Base-by-base conservation (phyloP, 1,284 basidiomycete species). In the Sporisorium scitamineum region DNA sequence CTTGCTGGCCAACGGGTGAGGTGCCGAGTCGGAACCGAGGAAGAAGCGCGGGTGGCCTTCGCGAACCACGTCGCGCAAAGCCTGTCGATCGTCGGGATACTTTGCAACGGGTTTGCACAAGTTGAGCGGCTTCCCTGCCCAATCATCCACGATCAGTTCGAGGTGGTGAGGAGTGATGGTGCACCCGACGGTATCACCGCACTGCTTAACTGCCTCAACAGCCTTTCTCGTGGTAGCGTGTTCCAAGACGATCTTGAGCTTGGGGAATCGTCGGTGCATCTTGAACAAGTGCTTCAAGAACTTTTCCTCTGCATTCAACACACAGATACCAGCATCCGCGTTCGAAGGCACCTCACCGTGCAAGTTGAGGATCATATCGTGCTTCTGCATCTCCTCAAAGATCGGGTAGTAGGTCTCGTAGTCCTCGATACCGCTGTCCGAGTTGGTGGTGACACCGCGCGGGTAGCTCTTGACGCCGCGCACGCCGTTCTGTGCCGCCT, bases 31-130 rank as follows among this genome's bases (percentile, higher is more conserved):
- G 20, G 94, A 97, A 18, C 97, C 97, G 51, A 99, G 89, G 90
- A 99, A 99, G 88, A 99, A 99, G 64, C 94, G 92, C 2, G 94
- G 92, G 86, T 97, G 94, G 2, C 96, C 82, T 65, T 78, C 60
- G 70, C 87, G 88, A 60, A 99, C 90, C 41, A 95, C 91, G 24
- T 93, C 90, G 61, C 91, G 90, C 60, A 99, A 87, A 11, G 97
- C 95, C 78, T 90, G 87, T 29, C 96, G 89, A 86, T 99, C 97
- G 76, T 93, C 92, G 5, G 95, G 95, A 82, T 91, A 95, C 87
- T 99, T 99, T 29, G 97, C 96, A 24, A 99, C 93, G 0, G 97
- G 97, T 87, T 99, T 99, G 89, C 97, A 99, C 86, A 93, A 99
- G 85, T 97, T 91, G 89, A 94, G 94, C 0, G 94, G 91, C 86